Evolutionary conservation across 2,329 filamentous ascomycete species (phyloP), one percentile per base, ranked within the genome.

Genomic region (Sphaerostilbella broomeana): DNA sequence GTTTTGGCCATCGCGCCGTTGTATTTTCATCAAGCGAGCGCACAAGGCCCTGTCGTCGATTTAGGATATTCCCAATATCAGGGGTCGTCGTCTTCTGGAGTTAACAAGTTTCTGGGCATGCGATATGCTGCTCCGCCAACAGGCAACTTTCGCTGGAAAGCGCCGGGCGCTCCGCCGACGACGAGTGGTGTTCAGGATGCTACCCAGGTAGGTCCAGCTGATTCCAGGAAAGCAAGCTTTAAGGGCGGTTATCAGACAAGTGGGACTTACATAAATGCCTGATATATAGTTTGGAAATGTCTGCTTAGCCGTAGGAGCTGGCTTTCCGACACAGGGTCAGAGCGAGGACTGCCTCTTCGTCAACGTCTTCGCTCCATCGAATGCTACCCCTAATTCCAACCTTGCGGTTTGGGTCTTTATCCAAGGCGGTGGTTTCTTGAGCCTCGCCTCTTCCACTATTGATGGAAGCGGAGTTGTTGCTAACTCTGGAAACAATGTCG

Each of bases 361-460:
- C n/a, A 58, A 62, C 19, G 50, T 63, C 4, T 61, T 48, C 32
- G 40, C 51, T 1, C 60, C 60, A 1, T 44, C 51, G 0, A 38
- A 32, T 2, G 47, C 50, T 2, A 34, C 43, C 3, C 9, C 35
- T 5, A 46, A 47, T 0, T 55, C 58, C 30, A 68, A 64, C 29
- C 35, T 43, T 12, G 55, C 68, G 4, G 67, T 70, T 15, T 45
- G 69, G 25, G 54, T 70, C 13, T 70, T 64, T 60, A 59, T 70
- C 6, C 58, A 64, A 33, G 67, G 67, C 4, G 67, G 68, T 9
- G 59, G 51, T 1, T 68, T 65, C 31, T 29, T 30, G 17, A 50
- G 35, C 7, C 48, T 53, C 13, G 66, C 66, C 22, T 59, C 54
- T 36, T 56, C 61, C 0, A 55, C 60, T 9, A 49, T 59, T 8